These are phyloP conservation scores for Coprinopsis sp. DNA, from an alignment of 768 basidiomycete genomes.

Conservation along the genomic window DNA sequence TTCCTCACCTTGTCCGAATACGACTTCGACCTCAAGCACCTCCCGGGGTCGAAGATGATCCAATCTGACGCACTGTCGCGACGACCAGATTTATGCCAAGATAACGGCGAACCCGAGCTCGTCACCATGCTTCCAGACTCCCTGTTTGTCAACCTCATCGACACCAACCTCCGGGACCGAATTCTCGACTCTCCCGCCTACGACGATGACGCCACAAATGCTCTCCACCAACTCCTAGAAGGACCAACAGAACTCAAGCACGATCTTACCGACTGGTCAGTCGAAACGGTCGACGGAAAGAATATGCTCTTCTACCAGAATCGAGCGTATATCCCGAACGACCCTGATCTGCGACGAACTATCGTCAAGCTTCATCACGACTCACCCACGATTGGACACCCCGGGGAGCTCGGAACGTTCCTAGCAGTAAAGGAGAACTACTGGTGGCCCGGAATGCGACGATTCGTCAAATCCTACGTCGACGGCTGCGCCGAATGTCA, in stretches of 20 bases:
- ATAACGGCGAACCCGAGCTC: conserved; percentile 15
- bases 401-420: conserved; percentile 5
- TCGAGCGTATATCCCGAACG: background rate
- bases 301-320: background rate
- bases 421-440: background rate
- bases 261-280: conserved; percentile 7
- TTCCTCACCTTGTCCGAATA: conserved; percentile 27
- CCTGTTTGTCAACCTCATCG: conserved; percentile 12
- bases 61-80: conserved; percentile 15
- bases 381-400: conserved; percentile 1
- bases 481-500: conserved; percentile 10
- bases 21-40: conserved; percentile 26
- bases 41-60: conserved; percentile 13
- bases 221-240: background rate
- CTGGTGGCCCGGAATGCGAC: conserved; percentile 5
- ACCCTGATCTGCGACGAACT: background rate
- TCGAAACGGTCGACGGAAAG: conserved; percentile 1
- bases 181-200: background rate
- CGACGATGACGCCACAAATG: background rate
- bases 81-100: conserved; percentile 13
- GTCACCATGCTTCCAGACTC: conserved; percentile 10
- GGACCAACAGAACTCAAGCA: background rate
- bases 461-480: conserved; percentile 5
- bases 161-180: conserved; percentile 1
- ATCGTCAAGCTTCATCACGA: conserved; percentile 2